Conservation (phyloP, 345 rosid genomes). For the Camelina sativa region DNA sequence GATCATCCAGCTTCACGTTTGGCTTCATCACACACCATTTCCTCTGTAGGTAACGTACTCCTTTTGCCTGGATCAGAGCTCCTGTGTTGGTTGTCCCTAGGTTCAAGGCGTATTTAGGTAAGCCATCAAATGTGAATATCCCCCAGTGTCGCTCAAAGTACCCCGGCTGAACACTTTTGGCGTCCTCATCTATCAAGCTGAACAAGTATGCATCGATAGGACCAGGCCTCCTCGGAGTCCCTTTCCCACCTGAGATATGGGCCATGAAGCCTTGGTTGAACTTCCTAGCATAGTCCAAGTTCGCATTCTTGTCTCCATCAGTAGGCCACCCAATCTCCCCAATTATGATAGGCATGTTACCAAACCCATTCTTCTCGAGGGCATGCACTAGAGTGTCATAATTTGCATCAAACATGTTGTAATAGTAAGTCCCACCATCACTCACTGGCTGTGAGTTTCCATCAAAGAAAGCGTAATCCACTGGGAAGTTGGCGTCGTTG, state of each 20-base stretch:
- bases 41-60: slow-evolving; percentile 51
- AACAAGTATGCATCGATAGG: slow-evolving; percentile 80
- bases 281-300: slow-evolving; percentile 67
- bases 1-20: slow-evolving; percentile 65
- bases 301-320: slow-evolving; percentile 81
- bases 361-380: slow-evolving; percentile 80
- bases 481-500: slow-evolving; percentile 72
- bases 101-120: slow-evolving; percentile 69
- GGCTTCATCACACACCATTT: slow-evolving; percentile 90
- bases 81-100: slow-evolving; percentile 84
- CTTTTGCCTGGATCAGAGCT: slow-evolving; percentile 57
- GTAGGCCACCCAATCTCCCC: slow-evolving; percentile 99
- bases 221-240: slow-evolving; percentile 81
- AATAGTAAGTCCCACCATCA: slow-evolving; percentile 70
- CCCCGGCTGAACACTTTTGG: slow-evolving; percentile 80
- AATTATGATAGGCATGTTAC: slow-evolving; percentile 70
- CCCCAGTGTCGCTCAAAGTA: slow-evolving; percentile 97
- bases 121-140: slow-evolving; percentile 72
- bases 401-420: slow-evolving; percentile 90
- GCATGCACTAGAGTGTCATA: slow-evolving; percentile 85
- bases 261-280: slow-evolving; percentile 90
- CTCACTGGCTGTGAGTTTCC: slow-evolving; percentile 63
- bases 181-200: slow-evolving; percentile 86
- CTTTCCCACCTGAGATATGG: slow-evolving; percentile 74
- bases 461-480: slow-evolving; percentile 88